Percentiles rank a stretch among this genome's conserved stretches.
Evolutionary conservation across 257 asterid species (phyloP).

Genomic region (Gentiana dahurica): DNA sequence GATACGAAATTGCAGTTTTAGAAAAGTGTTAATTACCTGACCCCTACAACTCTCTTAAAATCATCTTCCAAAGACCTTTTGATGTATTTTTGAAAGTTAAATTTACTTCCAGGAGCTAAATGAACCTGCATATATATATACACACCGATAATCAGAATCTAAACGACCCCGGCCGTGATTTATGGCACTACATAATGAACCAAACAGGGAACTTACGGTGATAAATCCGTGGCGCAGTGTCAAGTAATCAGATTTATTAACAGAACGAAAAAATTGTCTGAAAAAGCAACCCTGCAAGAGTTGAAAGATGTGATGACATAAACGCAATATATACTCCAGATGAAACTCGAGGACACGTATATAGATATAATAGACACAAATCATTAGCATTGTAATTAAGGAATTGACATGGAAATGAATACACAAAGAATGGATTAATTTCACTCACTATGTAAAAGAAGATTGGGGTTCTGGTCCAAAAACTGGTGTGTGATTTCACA

Average conservation of each 20-base stretch:
- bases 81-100: conserved; percentile 89
- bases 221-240: conserved; percentile 92
- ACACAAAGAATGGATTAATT: conserved; percentile 14
- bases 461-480: conserved; percentile 77
- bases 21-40: conserved; percentile 39
- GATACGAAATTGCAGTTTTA: no score
- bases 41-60: conserved; percentile 85
- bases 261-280: conserved; percentile 82
- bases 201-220: conserved; percentile 35
- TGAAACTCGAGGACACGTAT: neutral
- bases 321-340: no score
- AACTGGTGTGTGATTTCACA: conserved; percentile 87
- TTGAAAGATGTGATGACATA: neutral
- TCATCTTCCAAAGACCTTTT: conserved; percentile 92
- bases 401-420: neutral
- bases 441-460: conserved; percentile 81
- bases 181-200: no score
- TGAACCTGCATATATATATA: conserved; percentile 43
- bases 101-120: conserved; percentile 94
- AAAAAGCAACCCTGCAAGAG: conserved; percentile 78
- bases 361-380: conserved; percentile 59
- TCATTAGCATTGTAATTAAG: conserved; percentile 78
- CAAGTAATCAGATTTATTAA: conserved; percentile 82
- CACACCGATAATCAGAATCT: neutral
- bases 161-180: neutral